Evolutionary conservation across 2,329 filamentous ascomycete genomes (phyloP).

Genomic region (Sordariomycetes sp.): DNA sequence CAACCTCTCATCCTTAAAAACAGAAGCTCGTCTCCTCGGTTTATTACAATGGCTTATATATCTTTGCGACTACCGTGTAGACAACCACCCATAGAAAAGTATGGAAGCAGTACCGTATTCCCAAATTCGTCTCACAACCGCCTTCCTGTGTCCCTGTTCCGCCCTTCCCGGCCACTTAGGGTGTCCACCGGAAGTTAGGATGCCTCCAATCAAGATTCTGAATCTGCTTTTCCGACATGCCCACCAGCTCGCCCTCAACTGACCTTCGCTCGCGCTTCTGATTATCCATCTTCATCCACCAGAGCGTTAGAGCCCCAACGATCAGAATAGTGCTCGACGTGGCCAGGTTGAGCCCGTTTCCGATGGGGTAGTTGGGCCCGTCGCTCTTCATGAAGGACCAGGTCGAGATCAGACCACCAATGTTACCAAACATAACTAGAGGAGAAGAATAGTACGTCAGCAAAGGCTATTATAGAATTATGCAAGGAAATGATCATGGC

Average conservation of each 20-base stretch:
- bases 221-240: conserved; percentile 40
- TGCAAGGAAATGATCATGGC: not conserved
- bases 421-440: conserved; percentile 52
- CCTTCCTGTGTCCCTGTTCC: too few relatives aligned
- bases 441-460: not conserved
- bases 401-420: conserved; percentile 51
- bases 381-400: conserved; percentile 56
- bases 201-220: conserved; percentile 58
- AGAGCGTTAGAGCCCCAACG: conserved; percentile 31
- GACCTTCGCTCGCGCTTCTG: conserved; percentile 41
- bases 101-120: too few relatives aligned
- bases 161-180: too few relatives aligned
- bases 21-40: too few relatives aligned
- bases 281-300: conserved; percentile 57
- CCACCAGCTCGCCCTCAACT: conserved; percentile 45
- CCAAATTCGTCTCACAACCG: too few relatives aligned
- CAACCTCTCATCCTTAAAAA: too few relatives aligned
- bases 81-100: too few relatives aligned
- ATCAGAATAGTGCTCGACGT: conserved; percentile 47
- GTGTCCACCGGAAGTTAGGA: conserved; percentile 53
- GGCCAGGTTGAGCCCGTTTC: conserved; percentile 60
- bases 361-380: conserved; percentile 54
- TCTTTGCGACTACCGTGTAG: too few relatives aligned
- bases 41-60: too few relatives aligned
- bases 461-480: not conserved